Conservation (phyloP, 352 stramenopile species). For the Phytophthora cryptogea region DNA sequence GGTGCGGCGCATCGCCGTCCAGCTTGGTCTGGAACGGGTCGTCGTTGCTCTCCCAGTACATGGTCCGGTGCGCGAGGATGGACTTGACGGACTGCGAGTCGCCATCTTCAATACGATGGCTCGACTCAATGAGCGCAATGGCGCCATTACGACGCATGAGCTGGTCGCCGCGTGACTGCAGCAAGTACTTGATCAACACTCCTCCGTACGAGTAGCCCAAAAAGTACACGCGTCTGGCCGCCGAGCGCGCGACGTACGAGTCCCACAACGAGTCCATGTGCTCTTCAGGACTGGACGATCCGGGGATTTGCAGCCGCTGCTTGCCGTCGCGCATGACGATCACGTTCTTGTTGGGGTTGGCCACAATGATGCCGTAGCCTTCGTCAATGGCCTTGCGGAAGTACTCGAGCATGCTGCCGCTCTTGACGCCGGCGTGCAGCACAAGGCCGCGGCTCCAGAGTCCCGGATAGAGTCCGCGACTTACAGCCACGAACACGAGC, state of each 20-base stretch:
- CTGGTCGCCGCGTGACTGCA: conserved; percentile 86
- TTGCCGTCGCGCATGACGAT: conserved; percentile 83
- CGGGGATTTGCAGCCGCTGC: conserved; percentile 81
- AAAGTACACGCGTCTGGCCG: conserved; percentile 81
- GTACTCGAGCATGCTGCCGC: conserved; percentile 89
- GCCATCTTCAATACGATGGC: conserved; percentile 84
- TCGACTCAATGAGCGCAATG: conserved; percentile 88
- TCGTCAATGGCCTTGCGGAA: conserved; percentile 88
- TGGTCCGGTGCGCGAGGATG: conserved; percentile 85
- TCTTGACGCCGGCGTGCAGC: conserved; percentile 86
- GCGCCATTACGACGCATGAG: conserved; percentile 86
- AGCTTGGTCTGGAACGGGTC: conserved; percentile 72
- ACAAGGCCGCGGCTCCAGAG: conserved; percentile 87
- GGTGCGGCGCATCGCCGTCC: conserved; percentile 79
- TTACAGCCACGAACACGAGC: conserved; percentile 87
- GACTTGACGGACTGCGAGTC: conserved; percentile 88
- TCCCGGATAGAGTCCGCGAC: conserved; percentile 76
- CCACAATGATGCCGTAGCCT: conserved; percentile 87
- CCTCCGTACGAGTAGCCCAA: conserved; percentile 89
- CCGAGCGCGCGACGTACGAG: conserved; percentile 64
- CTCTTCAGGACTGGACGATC: conserved; percentile 83
- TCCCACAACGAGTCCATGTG: conserved; percentile 92
- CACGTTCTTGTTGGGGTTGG: conserved; percentile 91
- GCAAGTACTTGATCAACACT: conserved; percentile 88
- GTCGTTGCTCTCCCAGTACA: conserved; percentile 92